Base-by-base conservation (phyloP, 1,284 basidiomycete genomes). In the Malassezia caprae region DNA sequence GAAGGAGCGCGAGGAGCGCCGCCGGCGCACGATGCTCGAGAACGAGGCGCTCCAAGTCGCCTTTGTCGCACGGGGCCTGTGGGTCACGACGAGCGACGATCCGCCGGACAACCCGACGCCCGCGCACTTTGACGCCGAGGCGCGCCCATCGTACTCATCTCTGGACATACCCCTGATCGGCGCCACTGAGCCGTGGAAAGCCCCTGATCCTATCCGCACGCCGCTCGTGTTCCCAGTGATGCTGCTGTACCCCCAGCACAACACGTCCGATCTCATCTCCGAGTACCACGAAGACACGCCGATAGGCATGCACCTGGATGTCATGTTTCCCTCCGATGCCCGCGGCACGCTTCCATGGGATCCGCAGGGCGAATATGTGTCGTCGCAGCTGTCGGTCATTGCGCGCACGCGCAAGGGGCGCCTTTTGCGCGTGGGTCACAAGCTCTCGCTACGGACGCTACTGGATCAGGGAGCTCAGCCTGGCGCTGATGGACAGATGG, bases 161-260 rank as follows among this genome's bases (percentile, higher is more conserved):
- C 50, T 50, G 8, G 30, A 58, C 0, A 45, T 74, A 24, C 67
- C 73, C 1, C 54, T 75, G 37, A 10, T 41, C 45, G 47, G 11
- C 19, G 11, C 53, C 13, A 41, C 28, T 8, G 21, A 34, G 24
- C 27, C 41, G 12, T 73, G 70, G 68, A 31, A 23, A 0, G 46
- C 65, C 4, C 70, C 70, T 0, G 72, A 74, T 40, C 54, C 60
- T 12, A 64, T 74, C 28, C 63, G 69, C 71, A 85, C 77, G 70
- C 82, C 86, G 0, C 77, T 96, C 48, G 78, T 93, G 56, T 78
- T 94, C 69, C 90, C 93, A 4, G 84, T 87, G 19, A 87, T 94
- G 77, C 84, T 96, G 75, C 80, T 96, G 58, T 96, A 96, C 75
- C 94, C 94, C 1, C 84, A 89, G 75, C 80, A 91, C 67, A 82